Conservation (phyloP, 129 eudicot genomes). For the Dittrichia graveolens region DNA sequence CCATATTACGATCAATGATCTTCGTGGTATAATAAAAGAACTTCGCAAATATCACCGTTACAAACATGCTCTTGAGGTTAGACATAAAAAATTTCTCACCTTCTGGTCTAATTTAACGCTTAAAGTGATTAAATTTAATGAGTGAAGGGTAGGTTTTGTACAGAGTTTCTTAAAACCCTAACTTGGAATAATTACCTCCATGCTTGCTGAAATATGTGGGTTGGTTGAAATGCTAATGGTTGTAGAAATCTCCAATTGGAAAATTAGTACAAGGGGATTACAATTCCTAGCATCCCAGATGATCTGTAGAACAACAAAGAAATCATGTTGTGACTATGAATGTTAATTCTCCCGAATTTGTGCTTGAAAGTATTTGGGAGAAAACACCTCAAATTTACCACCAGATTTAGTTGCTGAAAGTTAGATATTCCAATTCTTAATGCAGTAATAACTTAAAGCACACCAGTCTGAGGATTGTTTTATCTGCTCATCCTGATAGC, state of each 20-base stretch:
- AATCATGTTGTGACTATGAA: not conserved
- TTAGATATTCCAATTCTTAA: not conserved
- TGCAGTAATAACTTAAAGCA: conserved; percentile 5
- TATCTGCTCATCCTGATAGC: no score
- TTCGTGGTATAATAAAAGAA: conserved; percentile 68
- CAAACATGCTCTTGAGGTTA: conserved; percentile 97
- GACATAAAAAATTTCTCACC: not conserved
- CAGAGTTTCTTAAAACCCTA: conserved; percentile 18
- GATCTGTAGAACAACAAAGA: not conserved
- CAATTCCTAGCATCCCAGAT: not conserved
- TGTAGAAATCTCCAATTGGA: not conserved
- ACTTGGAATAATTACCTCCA: not conserved
- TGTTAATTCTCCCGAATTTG: not conserved
- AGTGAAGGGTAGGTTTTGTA: not conserved
- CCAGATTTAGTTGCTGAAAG: not conserved
- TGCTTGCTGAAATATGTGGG: not conserved
- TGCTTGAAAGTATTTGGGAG: not conserved
- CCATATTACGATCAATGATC: conserved; percentile 50
- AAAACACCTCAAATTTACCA: not conserved
- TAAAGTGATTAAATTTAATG: not conserved
- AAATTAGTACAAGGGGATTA: not conserved
- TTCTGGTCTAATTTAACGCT: not conserved
- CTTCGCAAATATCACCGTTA: conserved; percentile 69
- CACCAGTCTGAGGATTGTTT: not conserved
- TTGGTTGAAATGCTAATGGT: conserved; percentile 18